A percentile compares a stretch with the other conserved stretches of the same genome.
These are phyloP conservation scores for Plasmodium reichenowi DNA, from an alignment of 169 alveolate genomes.

Conservation along the genomic window DNA sequence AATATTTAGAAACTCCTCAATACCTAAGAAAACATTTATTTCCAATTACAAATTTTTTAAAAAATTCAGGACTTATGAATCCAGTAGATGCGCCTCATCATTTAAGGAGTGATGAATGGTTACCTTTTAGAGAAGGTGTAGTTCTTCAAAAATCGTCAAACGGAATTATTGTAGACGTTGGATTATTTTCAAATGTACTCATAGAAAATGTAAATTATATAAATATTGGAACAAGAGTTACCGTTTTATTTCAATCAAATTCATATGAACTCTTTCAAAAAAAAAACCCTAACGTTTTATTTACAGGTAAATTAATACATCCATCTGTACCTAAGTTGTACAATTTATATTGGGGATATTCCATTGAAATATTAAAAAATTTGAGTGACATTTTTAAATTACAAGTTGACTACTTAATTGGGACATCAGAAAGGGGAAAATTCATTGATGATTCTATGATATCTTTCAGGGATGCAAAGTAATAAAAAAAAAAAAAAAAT, in stretches of 20 bases:
- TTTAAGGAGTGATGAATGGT: slow-evolving; percentile 94
- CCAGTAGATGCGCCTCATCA: slow-evolving; percentile 99
- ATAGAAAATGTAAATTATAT: slow-evolving; percentile 76
- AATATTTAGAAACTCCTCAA: slow-evolving; percentile 99
- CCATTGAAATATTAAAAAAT: slow-evolving; percentile 54
- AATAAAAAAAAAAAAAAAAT: neutral
- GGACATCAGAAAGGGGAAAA: slow-evolving; percentile 66
- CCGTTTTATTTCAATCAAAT: slow-evolving; percentile 55
- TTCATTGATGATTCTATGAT: neutral
- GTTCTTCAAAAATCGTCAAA: slow-evolving; percentile 19
- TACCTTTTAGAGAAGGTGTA: slow-evolving; percentile 87
- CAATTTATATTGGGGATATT: slow-evolving; percentile 68
- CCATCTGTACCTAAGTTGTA: slow-evolving; percentile 47
- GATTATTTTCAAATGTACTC: slow-evolving; percentile 83
- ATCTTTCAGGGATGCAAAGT: slow-evolving; percentile 22
- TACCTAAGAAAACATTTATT: slow-evolving; percentile 92
- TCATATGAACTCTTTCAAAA: slow-evolving; percentile 23
- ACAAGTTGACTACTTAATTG: slow-evolving; percentile 44
- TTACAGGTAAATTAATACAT: slow-evolving; percentile 56
- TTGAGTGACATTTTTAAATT: slow-evolving; percentile 45
- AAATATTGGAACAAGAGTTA: slow-evolving; percentile 74
- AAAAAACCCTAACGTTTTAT: slow-evolving; percentile 41
- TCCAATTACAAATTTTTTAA: slow-evolving; percentile 91
- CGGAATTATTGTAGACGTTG: slow-evolving; percentile 82
- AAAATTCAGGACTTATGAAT: slow-evolving; percentile 96